Base-by-base conservation (phyloP, 2,329 filamentous ascomycete species). In the Claviceps cyperi region DNA sequence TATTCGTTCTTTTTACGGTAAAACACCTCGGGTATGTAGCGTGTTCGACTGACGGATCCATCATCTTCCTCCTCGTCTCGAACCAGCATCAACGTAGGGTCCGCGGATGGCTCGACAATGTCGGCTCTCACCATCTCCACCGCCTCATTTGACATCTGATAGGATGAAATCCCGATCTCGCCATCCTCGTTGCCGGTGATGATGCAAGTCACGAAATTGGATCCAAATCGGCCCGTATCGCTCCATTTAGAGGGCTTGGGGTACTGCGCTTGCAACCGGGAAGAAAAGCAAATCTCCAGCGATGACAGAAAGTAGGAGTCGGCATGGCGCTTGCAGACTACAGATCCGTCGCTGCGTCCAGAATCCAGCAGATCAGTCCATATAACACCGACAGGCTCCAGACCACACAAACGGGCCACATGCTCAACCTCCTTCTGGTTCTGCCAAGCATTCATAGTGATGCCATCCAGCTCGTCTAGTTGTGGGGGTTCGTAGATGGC, bases 21-120 rank as follows among this genome's bases (percentile, higher is more conserved):
- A 68, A 97, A 98, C 4, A 98, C 91, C 61, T 98, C 92, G 1
- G 92, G 92, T 21, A 98, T 94, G 62, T 98, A 98, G 59, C 90
- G 79, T 22, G 84, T 82, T 50, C 80, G 81, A 63, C 77, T 83
- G 47, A 68, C 72, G 50, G 71, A 80, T 57, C 72, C 80, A 55
- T 89, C 84, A 48, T 90, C 85, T 58, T 96, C 89, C 52, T 91
- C 86, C 62, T 97, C 91, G 22, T 86, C 84, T 54, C 90, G 88
- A 4, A 98, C 92, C 44, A 98, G 78, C 91, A 98, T 96, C 48
- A 91, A 83, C 6, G 79, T 82, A 2, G 92, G 92, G 55, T 97
- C 91, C 32, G 90, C 90, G 8, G 89, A 97, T 7, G 92, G 87
- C 64, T 98, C 92, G 53, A 98, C 80, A 55, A 98, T 90, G 59